These are phyloP conservation scores for Tulasnella sp. DNA, from an alignment of 768 basidiomycete species.

Conservation along the genomic window DNA sequence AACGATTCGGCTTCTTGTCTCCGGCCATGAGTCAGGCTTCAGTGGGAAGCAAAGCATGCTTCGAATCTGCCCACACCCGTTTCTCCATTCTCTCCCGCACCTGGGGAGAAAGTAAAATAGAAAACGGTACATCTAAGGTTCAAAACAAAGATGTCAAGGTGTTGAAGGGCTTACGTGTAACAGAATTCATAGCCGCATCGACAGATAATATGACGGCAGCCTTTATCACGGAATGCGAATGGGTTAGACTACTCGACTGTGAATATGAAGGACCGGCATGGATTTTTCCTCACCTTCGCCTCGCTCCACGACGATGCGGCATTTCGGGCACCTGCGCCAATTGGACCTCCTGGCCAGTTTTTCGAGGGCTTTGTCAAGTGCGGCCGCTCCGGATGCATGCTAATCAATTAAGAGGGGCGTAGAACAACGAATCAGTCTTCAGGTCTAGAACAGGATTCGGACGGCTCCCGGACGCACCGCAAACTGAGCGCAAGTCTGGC, in stretches of 20 bases:
- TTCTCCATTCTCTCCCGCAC: neutral
- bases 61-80: neutral
- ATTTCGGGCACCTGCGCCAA: neutral
- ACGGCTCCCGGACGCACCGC: neutral
- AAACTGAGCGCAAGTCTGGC: neutral
- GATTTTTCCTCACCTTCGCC: neutral
- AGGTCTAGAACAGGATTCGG: neutral
- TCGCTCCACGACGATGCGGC: neutral
- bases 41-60: neutral
- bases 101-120: neutral
- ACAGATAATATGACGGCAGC: constrained; percentile 23
- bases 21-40: neutral
- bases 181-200: constrained; percentile 24
- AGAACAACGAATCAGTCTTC: neutral
- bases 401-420: neutral
- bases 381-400: neutral
- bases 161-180: neutral
- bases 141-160: neutral
- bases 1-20: neutral
- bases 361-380: neutral
- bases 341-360: neutral
- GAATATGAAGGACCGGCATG: neutral
- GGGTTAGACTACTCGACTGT: neutral
- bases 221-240: neutral
- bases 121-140: neutral